phyloP scores from a whole-genome alignment of 164 flowering plant species.

The Vitis cinerea region DNA sequence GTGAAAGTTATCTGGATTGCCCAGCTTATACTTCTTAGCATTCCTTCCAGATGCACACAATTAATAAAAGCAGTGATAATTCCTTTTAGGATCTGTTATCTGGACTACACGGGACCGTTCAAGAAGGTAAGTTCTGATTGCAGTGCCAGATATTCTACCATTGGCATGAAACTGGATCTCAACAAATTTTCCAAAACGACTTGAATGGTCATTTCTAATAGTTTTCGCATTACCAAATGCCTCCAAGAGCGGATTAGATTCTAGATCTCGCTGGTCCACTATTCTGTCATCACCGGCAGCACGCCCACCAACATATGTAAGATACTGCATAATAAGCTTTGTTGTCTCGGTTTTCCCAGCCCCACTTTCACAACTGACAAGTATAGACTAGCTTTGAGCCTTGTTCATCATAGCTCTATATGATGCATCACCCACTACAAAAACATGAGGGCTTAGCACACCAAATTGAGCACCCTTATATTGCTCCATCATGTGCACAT shows the following conservation, averaged over 20 bases:
- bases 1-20: slow-evolving; percentile 76
- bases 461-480: slow-evolving; percentile 95
- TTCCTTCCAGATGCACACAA: slow-evolving; percentile 92
- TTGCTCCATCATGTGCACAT: slow-evolving; percentile 96
- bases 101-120: slow-evolving; percentile 98
- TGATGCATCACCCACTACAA: slow-evolving; percentile 98
- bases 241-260: slow-evolving; percentile 98
- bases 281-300: slow-evolving; percentile 79
- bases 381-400: slow-evolving; percentile 76
- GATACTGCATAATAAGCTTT: slow-evolving; percentile 95
- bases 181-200: slow-evolving; percentile 98
- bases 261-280: slow-evolving; percentile 98
- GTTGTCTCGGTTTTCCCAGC: slow-evolving; percentile 99
- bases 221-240: slow-evolving; percentile 99
- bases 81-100: slow-evolving; percentile 91
- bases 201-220: slow-evolving; percentile 90
- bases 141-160: slow-evolving; percentile 99
- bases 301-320: slow-evolving; percentile 94
- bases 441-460: slow-evolving; percentile 96
- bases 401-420: slow-evolving; percentile 96
- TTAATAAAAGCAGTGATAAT: slow-evolving; percentile 96
- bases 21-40: slow-evolving; percentile 82
- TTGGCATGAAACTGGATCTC: slow-evolving; percentile 90
- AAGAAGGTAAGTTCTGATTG: slow-evolving; percentile 91
- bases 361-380: slow-evolving; percentile 99